These are phyloP conservation scores for Whalleya microplaca DNA, from an alignment of 2,329 filamentous ascomycete genomes.

Conservation along the genomic window DNA sequence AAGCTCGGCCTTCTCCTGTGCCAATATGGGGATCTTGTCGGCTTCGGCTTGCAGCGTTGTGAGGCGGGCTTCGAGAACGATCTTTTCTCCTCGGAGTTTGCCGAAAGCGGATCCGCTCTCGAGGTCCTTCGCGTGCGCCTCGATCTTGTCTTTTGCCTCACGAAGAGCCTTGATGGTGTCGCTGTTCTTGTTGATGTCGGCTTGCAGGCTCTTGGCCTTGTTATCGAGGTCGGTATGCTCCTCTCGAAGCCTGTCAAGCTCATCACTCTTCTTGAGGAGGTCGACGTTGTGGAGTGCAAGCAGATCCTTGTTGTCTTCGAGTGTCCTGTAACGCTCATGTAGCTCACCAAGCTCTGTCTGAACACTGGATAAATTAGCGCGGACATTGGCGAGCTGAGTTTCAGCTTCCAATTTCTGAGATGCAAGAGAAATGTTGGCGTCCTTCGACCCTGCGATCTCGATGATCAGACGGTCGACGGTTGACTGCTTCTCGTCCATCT, in stretches of 20 bases:
- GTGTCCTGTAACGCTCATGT: conserved; percentile 24
- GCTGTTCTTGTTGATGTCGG: conserved; percentile 32
- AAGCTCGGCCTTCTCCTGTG: conserved; percentile 4
- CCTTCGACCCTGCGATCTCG: conserved; percentile 34
- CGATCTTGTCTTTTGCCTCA: conserved; percentile 29
- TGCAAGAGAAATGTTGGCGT: conserved; percentile 36
- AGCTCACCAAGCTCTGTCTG: conserved; percentile 29
- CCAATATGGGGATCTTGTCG: conserved; percentile 11
- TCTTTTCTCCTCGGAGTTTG: conserved; percentile 32
- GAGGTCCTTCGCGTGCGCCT: conserved; percentile 29
- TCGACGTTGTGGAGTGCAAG: conserved; percentile 30
- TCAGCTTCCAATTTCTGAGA: conserved; percentile 30
- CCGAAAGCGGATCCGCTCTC: conserved; percentile 26
- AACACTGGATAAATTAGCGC: conserved; percentile 26
- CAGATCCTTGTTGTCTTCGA: conserved; percentile 31
- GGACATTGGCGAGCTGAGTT: conserved; percentile 23
- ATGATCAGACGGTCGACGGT: conserved; percentile 30
- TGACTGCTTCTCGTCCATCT: conserved; percentile 32
- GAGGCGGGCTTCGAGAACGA: conserved; percentile 25
- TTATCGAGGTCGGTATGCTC: conserved; percentile 33
- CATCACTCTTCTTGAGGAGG: conserved; percentile 27
- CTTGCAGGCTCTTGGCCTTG: conserved; percentile 29
- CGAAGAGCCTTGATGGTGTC: conserved; percentile 23
- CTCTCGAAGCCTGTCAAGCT: conserved; percentile 32
- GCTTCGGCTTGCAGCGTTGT: conserved; percentile 17